Conservation (phyloP, 148 eudicot genomes). For the Persicaria maculosa region DNA sequence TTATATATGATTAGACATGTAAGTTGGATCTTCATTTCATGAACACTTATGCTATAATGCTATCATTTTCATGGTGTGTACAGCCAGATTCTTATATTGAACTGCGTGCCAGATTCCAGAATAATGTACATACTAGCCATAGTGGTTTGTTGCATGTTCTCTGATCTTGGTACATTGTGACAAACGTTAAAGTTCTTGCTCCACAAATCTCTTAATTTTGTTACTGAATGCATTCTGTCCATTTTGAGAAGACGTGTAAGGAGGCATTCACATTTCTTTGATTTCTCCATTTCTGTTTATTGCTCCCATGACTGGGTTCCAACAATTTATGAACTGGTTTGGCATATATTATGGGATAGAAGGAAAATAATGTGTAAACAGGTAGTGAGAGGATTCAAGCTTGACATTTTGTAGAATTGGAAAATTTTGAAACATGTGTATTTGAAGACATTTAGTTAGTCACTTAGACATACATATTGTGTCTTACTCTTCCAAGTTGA, state of each 20-base stretch:
- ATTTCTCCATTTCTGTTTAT: neutral
- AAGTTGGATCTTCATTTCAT: neutral
- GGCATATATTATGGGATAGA: neutral
- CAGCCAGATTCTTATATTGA: neutral
- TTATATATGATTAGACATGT: neutral
- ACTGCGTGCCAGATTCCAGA: neutral
- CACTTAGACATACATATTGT: neutral
- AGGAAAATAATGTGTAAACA: neutral
- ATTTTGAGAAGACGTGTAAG: neutral
- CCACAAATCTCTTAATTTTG: neutral
- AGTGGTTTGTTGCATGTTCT: neutral
- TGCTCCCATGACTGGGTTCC: neutral
- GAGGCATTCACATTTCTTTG: neutral
- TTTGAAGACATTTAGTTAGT: neutral
- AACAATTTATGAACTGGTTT: slow-evolving; percentile 1
- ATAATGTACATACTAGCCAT: neutral
- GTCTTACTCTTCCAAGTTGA: neutral
- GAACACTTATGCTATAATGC: no score
- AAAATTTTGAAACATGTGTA: neutral
- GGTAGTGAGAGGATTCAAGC: neutral
- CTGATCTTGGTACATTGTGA: neutral
- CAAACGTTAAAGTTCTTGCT: neutral
- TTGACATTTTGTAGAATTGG: neutral
- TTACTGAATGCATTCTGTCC: neutral
- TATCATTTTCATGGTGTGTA: neutral